Conservation (phyloP, 2,329 filamentous ascomycete genomes). For the Hirsutella thompsonii region DNA sequence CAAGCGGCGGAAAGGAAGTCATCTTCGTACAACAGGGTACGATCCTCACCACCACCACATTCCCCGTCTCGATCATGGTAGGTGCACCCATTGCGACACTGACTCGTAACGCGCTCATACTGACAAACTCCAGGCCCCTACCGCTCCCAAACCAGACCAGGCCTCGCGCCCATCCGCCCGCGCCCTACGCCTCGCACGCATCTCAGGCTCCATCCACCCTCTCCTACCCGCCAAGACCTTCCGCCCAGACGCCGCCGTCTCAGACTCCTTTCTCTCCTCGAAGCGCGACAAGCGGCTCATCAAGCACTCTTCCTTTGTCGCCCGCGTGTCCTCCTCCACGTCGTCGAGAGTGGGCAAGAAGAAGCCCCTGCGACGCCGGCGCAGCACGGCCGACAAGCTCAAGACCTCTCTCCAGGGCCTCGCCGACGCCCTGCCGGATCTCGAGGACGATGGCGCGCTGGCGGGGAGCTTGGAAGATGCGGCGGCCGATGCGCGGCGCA, state of each 20-base stretch:
- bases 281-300: constrained; percentile 79
- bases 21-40: too few species aligned
- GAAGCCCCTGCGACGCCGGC: constrained; percentile 17
- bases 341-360: constrained; percentile 15
- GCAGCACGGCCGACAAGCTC: constrained; percentile 64
- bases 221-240: constrained; percentile 38
- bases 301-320: constrained; percentile 69
- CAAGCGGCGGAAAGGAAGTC: too few species aligned
- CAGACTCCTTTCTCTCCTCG: constrained; percentile 50
- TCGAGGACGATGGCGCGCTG: constrained; percentile 17
- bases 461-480: constrained; percentile 23
- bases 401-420: constrained; percentile 62
- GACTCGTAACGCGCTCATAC: neutral
- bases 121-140: neutral
- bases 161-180: constrained; percentile 40
- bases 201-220: constrained; percentile 34
- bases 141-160: constrained; percentile 12
- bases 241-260: constrained; percentile 35
- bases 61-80: too few species aligned
- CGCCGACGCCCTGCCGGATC: constrained; percentile 65
- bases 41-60: too few species aligned
- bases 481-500: constrained; percentile 34
- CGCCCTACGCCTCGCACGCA: constrained; percentile 38
- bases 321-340: constrained; percentile 61
- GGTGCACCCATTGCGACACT: too few species aligned